Conservation (phyloP, 2,329 filamentous ascomycete genomes). For the Colletotrichum coccodes region DNA sequence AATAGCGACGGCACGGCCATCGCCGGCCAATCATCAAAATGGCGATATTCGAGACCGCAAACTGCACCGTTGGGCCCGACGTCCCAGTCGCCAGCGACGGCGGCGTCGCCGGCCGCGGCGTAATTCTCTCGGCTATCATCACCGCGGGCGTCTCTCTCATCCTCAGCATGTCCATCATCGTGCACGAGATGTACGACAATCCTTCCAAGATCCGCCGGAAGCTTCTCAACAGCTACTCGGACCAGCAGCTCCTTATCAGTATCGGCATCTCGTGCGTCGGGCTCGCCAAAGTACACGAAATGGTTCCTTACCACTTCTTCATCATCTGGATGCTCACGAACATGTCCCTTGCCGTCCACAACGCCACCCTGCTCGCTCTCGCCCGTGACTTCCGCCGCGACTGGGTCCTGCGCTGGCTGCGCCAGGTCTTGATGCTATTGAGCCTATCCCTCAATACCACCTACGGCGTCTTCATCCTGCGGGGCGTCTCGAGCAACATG, state of each 20-base stretch:
- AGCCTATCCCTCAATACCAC: constrained; percentile 69
- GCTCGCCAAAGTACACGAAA: constrained; percentile 65
- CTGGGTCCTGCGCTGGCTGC: constrained; percentile 73
- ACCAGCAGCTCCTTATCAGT: constrained; percentile 76
- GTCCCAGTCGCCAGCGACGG: constrained; percentile 62
- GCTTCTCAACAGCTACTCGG: constrained; percentile 71
- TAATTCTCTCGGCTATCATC: constrained; percentile 74
- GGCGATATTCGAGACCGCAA: constrained; percentile 7
- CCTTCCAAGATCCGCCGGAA: constrained; percentile 68
- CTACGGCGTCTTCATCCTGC: constrained; percentile 66
- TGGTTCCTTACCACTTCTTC: constrained; percentile 77
- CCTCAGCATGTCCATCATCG: constrained; percentile 65
- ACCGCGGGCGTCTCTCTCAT: constrained; percentile 67
- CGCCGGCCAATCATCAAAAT: not conserved
- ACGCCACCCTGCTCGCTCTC: constrained; percentile 71
- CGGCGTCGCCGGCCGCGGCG: constrained; percentile 66
- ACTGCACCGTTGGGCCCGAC: constrained; percentile 31
- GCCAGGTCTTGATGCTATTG: constrained; percentile 73
- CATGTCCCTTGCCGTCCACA: constrained; percentile 73
- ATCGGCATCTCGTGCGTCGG: constrained; percentile 75
- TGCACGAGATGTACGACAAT: constrained; percentile 60
- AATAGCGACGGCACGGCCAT: not conserved
- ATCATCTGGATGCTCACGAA: constrained; percentile 75
- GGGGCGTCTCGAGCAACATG: constrained; percentile 62
- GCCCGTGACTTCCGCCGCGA: constrained; percentile 74